A percentile compares a stretch with the other conserved stretches of the same genome.
These are phyloP conservation scores for Paraglomus brasilianum DNA, from an alignment of 192 early-diverging fungal species.

Conservation along the genomic window DNA sequence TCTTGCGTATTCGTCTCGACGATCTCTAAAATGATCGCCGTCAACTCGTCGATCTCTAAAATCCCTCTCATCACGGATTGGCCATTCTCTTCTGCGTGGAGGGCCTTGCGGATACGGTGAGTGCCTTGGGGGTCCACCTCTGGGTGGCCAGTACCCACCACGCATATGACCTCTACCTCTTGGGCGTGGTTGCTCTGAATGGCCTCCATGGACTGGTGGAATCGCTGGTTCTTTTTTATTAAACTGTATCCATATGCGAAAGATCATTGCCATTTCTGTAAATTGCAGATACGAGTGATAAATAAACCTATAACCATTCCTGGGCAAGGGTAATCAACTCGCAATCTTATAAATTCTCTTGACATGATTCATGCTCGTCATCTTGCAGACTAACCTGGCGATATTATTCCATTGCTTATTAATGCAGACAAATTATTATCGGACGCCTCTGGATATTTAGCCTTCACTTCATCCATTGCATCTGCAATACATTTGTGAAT, in stretches of 20 bases:
- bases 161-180: conserved; percentile 32
- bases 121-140: conserved; percentile 32
- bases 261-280: conserved; percentile 26
- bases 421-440: too few species aligned
- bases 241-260: conserved; percentile 36
- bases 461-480: conserved; percentile 38
- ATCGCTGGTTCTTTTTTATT: conserved; percentile 24
- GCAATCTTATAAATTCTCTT: too few species aligned
- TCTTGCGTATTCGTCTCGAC: conserved; percentile 44
- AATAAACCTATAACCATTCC: not conserved
- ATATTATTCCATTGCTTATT: too few species aligned
- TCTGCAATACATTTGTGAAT: conserved; percentile 43
- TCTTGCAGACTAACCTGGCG: too few species aligned
- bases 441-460: conserved; percentile 2
- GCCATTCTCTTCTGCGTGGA: conserved; percentile 20
- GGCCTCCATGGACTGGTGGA: not conserved
- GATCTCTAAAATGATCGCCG: conserved; percentile 47
- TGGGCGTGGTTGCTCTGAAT: conserved; percentile 17
- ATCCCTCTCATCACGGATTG: conserved; percentile 35
- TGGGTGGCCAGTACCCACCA: conserved; percentile 35
- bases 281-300: not conserved
- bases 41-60: conserved; percentile 42
- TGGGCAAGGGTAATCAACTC: not conserved
- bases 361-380: not conserved
- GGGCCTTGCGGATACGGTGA: conserved; percentile 28